Evolutionary conservation across 2,329 filamentous ascomycete genomes (phyloP), one percentile per base, ranked within the genome.

Genomic region (Phyllosticta ampelicida): DNA sequence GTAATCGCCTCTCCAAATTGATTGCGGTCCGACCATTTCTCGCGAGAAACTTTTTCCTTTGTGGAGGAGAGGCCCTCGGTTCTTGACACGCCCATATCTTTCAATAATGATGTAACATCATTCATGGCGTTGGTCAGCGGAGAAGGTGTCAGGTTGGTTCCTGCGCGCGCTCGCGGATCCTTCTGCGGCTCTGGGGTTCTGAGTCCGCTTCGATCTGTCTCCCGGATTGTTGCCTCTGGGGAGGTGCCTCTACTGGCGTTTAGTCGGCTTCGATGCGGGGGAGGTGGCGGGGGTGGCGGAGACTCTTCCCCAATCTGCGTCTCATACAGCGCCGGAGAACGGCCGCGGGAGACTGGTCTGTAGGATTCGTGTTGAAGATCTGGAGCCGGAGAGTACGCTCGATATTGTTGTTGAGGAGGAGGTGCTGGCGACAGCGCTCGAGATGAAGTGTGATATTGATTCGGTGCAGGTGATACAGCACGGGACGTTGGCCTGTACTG

Each of bases 41-140:
- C 83, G 9, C 84, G 72, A 0, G 81, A 76, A 0, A 80, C 75
- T 49, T 83, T 78, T 0, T 83, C 79, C 26, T 81, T 79, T 30
- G 81, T 79, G 13, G 77, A 66, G 62, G 77, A 77, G 28, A 74
- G 71, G 10, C 68, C 72, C 20, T 79, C 74, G 58, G 80, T 79
- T 49, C 61, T 61, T 13, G 81, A 77, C 64, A 86, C 77, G 18
- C 86, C 86, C 78, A 99, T 89, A 61, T 91, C 90, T 68, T 95
- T 86, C 50, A 99, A 74, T 58, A 94, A 95, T 63, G 94, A 90
- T 84, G 97, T 96, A 3, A 99, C 91, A 71, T 95, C 92, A 68
- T 97, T 92, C 90, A 99, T 99, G 1, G 94, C 94, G 70, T 91
- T 90, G 60, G 94, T 82, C 2, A 99, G 76, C 0, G 94, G 94